Conservation (phyloP, 2,329 filamentous ascomycete species). For the Lachnellula arida region DNA sequence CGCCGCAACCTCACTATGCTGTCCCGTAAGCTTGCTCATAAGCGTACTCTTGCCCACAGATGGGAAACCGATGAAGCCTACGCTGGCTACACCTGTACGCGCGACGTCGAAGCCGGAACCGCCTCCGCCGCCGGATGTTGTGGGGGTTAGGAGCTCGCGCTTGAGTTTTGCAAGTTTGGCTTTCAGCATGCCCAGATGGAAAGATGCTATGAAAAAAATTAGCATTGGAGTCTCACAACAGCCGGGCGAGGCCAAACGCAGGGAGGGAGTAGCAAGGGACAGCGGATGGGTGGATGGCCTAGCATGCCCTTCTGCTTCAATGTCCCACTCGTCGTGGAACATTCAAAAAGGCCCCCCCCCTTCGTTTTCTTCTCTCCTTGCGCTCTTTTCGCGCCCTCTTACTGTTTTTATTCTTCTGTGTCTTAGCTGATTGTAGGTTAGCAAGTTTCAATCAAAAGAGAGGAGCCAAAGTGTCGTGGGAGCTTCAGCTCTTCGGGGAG, state of each 20-base stretch:
- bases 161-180: conserved; percentile 98
- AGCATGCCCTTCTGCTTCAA: too few species aligned
- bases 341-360: too few species aligned
- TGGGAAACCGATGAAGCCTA: conserved; percentile 97
- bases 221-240: neutral
- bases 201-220: conserved; percentile 50
- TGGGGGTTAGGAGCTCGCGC: conserved; percentile 86
- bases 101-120: conserved; percentile 95
- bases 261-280: too few species aligned
- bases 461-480: neutral
- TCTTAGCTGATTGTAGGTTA: conserved; percentile 73
- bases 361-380: too few species aligned
- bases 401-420: conserved; percentile 93
- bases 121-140: conserved; percentile 76
- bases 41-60: conserved; percentile 98
- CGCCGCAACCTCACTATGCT: conserved; percentile 93
- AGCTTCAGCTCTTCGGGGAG: too few species aligned
- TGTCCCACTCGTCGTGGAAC: too few species aligned
- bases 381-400: neutral
- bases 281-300: too few species aligned
- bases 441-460: neutral
- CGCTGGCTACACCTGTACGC: conserved; percentile 91
- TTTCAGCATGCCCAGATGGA: conserved; percentile 92
- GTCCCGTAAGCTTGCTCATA: conserved; percentile 90
- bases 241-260: too few species aligned